Percentiles rank a stretch among this genome's conserved stretches.
Conservation (phyloP, 345 rosid species). For the Sapria himalayana region DNA sequence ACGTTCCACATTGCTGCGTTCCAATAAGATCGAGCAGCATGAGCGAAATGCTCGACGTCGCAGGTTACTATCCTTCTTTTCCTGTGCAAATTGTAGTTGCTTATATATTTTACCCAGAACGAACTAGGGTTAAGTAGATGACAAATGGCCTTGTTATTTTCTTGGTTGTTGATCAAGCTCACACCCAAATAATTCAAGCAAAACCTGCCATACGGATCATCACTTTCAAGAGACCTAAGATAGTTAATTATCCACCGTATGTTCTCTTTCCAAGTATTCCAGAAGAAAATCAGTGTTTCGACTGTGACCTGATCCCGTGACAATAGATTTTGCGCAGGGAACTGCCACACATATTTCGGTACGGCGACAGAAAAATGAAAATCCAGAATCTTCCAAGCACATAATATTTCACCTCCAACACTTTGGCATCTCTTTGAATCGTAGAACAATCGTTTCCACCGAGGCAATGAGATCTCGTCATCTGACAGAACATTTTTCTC, state of each 20-base stretch:
- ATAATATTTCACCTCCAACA: slow-evolving; percentile 3
- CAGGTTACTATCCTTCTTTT: slow-evolving; percentile 8
- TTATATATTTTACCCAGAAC: slow-evolving; percentile 15
- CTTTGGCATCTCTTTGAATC: not conserved
- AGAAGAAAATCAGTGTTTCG: not conserved
- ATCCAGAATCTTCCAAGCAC: slow-evolving; percentile 6
- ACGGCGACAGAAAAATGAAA: no score
- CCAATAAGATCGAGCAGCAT: slow-evolving; percentile 18
- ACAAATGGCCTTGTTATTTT: slow-evolving; percentile 8
- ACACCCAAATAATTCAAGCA: slow-evolving; percentile 8
- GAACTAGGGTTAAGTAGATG: slow-evolving; percentile 16
- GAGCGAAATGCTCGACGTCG: slow-evolving; percentile 12
- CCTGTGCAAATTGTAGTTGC: not conserved
- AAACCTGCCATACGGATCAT: slow-evolving; percentile 1
- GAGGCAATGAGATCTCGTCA: not conserved
- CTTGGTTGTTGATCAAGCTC: no score
- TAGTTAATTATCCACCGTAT: not conserved
- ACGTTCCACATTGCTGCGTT: slow-evolving; percentile 17
- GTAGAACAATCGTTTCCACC: not conserved
- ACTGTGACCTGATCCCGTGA: not conserved
- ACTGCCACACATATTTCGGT: not conserved
- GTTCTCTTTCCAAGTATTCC: slow-evolving; percentile 6
- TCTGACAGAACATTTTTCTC: not conserved
- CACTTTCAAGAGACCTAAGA: not conserved
- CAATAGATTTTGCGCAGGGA: not conserved